Conservation (phyloP, 805 yeast species). For the Cyberlindnera maritima region DNA sequence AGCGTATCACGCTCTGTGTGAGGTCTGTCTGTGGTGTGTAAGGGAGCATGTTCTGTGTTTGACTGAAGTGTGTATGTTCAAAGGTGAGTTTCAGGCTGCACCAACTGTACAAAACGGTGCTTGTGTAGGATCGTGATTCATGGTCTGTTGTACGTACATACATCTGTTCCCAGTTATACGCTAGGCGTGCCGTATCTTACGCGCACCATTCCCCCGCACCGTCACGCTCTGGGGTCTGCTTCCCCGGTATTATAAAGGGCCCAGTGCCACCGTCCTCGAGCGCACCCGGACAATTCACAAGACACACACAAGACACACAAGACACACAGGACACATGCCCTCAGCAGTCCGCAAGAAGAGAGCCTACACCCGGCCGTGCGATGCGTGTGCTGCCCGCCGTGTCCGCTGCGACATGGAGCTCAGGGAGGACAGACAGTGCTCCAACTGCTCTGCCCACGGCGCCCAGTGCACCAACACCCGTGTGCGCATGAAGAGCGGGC, state of each 20-base stretch:
- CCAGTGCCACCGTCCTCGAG: too few relatives aligned
- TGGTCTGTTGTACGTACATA: too few relatives aligned
- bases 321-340: background rate
- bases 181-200: too few relatives aligned
- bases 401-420: slow-evolving; percentile 23
- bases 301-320: background rate
- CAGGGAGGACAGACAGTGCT: slow-evolving; percentile 12
- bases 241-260: too few relatives aligned
- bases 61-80: too few relatives aligned
- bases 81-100: too few relatives aligned
- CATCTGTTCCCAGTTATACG: too few relatives aligned
- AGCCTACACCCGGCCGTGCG: slow-evolving; percentile 22
- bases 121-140: too few relatives aligned
- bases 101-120: too few relatives aligned
- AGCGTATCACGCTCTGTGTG: slow-evolving; percentile 16
- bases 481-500: slow-evolving; percentile 23
- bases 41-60: background rate
- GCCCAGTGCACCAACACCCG: slow-evolving; percentile 22
- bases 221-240: too few relatives aligned
- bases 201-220: too few relatives aligned
- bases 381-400: slow-evolving; percentile 25
- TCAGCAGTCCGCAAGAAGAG: slow-evolving; percentile 2
- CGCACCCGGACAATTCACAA: too few relatives aligned
- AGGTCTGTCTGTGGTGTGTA: slow-evolving; percentile 1
- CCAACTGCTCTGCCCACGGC: slow-evolving; percentile 19